Conservation (phyloP, 2,329 filamentous ascomycete genomes). For the Claviceps sp. region DNA sequence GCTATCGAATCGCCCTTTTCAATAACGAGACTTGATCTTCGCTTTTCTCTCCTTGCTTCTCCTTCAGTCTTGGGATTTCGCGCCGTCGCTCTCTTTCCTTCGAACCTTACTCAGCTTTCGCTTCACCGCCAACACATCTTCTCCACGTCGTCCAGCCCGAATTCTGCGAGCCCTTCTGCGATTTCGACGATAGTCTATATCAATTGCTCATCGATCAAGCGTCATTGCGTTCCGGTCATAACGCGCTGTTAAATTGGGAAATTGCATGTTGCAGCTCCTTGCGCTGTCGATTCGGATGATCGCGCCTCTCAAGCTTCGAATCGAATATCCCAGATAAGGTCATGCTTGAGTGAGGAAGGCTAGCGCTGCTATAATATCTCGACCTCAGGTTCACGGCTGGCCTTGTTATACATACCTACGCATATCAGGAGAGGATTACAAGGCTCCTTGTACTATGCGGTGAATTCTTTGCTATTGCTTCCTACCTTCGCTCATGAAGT, state of each 20-base stretch:
- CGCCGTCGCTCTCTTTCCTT: not conserved
- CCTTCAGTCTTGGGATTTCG: not conserved
- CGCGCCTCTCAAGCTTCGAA: not conserved
- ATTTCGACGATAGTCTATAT: not conserved
- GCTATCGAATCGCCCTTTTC: not conserved
- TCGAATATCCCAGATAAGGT: not conserved
- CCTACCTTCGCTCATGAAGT: not conserved
- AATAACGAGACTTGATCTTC: not conserved
- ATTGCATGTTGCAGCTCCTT: not conserved
- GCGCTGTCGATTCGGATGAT: not conserved
- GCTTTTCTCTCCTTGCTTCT: not conserved
- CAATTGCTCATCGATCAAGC: not conserved
- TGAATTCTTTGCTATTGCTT: not conserved
- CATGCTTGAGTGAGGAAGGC: not conserved
- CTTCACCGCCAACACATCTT: not conserved
- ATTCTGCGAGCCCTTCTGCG: not conserved
- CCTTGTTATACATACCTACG: slow-evolving; percentile 3
- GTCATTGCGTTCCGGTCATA: not conserved
- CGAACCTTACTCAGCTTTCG: not conserved
- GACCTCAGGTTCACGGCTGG: not conserved
- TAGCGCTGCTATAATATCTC: not conserved
- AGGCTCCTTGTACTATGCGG: slow-evolving; percentile 1
- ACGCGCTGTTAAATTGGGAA: not conserved
- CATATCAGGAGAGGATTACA: not conserved
- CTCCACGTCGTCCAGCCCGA: not conserved